phyloP scores from a whole-genome alignment of 441 rosid genomes.

The Populus hybrid region DNA sequence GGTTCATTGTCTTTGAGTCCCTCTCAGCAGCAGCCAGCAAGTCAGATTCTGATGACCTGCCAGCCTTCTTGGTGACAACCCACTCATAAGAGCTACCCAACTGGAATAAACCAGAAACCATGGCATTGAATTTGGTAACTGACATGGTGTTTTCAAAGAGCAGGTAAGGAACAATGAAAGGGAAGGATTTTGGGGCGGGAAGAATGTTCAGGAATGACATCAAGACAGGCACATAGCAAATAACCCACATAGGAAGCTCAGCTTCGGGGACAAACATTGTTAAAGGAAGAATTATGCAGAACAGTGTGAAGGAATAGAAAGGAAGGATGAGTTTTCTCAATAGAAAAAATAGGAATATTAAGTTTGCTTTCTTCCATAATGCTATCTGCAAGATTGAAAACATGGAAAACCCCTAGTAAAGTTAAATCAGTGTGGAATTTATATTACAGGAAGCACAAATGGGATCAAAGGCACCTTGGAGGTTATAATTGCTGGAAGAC shows the following conservation, averaged over 20 bases:
- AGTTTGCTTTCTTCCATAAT: slow-evolving; percentile 81
- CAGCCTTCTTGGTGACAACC: slow-evolving; percentile 94
- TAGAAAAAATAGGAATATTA: slow-evolving; percentile 77
- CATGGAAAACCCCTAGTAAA: slow-evolving; percentile 10
- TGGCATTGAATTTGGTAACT: slow-evolving; percentile 85
- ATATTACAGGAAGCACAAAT: background rate
- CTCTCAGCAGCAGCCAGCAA: slow-evolving; percentile 58
- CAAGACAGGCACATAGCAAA: slow-evolving; percentile 74
- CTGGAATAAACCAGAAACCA: slow-evolving; percentile 84
- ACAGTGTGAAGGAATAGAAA: slow-evolving; percentile 87
- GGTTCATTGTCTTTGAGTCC: slow-evolving; percentile 42
- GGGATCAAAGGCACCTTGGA: slow-evolving; percentile 51
- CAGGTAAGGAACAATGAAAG: slow-evolving; percentile 89
- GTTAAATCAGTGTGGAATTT: background rate
- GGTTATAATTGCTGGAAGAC: slow-evolving; percentile 74
- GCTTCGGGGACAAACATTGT: slow-evolving; percentile 93
- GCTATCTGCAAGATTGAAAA: slow-evolving; percentile 60
- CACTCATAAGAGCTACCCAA: slow-evolving; percentile 88
- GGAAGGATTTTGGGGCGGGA: slow-evolving; percentile 75
- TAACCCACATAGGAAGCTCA: slow-evolving; percentile 86
- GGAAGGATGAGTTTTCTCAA: slow-evolving; percentile 88
- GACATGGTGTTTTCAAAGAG: slow-evolving; percentile 97
- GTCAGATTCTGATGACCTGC: slow-evolving; percentile 78
- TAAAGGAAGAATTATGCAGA: slow-evolving; percentile 87
- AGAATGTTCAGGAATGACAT: slow-evolving; percentile 88